phyloP scores from a whole-genome alignment of 75 land plant genomes.

The Pinus albicaulis region DNA sequence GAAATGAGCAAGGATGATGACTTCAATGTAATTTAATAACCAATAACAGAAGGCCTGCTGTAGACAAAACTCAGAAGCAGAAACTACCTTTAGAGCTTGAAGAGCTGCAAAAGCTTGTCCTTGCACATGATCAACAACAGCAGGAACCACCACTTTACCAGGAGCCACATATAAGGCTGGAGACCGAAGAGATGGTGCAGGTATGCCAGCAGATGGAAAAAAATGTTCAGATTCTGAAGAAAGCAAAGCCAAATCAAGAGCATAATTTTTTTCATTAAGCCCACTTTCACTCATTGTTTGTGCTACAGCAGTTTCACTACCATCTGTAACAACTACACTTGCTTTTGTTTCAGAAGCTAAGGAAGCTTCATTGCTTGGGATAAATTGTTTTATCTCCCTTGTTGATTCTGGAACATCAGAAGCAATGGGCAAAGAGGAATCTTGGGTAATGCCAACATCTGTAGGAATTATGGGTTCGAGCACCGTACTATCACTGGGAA shows the following conservation, averaged over 20 bases:
- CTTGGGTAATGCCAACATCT: not conserved
- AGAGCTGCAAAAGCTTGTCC: conserved; percentile 86
- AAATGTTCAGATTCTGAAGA: conserved; percentile 15
- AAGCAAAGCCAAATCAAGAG: not conserved
- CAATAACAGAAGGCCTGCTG: not conserved
- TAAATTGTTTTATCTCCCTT: conserved; percentile 2
- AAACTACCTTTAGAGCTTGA: conserved; percentile 84
- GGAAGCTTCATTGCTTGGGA: not conserved
- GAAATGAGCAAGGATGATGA: not conserved
- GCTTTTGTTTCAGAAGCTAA: conserved; percentile 6
- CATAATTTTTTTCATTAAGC: conserved; percentile 10
- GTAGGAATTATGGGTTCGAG: conserved; percentile 5
- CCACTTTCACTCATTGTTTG: conserved; percentile 19
- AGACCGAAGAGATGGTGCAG: conserved; percentile 72
- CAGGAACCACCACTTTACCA: conserved; percentile 84
- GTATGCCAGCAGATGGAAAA: conserved; percentile 49
- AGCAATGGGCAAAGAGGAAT: not conserved
- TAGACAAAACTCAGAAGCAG: not conserved
- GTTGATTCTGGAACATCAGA: not conserved
- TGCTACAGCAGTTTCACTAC: conserved; percentile 10
- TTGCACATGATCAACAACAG: conserved; percentile 76
- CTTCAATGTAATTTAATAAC: not conserved
- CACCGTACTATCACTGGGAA: not conserved
- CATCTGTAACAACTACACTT: not conserved
- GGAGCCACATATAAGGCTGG: conserved; percentile 48